These are phyloP conservation scores for Trichoderma parareesei DNA, from an alignment of 495 filamentous ascomycete genomes.

Conservation along the genomic window DNA sequence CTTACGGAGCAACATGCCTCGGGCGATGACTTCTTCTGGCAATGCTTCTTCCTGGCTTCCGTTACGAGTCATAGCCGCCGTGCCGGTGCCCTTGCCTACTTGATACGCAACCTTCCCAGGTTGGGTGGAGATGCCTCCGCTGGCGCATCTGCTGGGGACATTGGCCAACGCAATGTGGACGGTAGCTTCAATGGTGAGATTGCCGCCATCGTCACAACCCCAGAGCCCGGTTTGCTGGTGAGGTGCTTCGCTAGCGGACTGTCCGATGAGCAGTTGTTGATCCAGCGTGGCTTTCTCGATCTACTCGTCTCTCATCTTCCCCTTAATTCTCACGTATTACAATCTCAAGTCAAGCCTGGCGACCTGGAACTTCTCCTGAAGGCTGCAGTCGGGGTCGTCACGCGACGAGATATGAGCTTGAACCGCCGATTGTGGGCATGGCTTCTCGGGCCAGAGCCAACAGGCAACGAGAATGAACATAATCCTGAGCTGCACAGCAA, in stretches of 20 bases:
- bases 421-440: constrained; percentile 95
- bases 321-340: constrained; percentile 75
- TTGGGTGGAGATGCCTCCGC: constrained; percentile 36
- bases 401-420: constrained; percentile 87
- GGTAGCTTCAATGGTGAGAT: constrained; percentile 37
- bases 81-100: constrained; percentile 77
- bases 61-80: constrained; percentile 81
- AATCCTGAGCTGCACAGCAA: constrained; percentile 41
- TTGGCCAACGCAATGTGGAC: constrained; percentile 19
- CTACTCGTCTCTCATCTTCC: constrained; percentile 86
- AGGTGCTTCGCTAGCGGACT: constrained; percentile 86
- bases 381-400: constrained; percentile 77
- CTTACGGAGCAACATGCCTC: constrained; percentile 45
- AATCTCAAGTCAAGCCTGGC: constrained; percentile 55
- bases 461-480: constrained; percentile 37
- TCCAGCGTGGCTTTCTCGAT: constrained; percentile 91
- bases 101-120: constrained; percentile 70
- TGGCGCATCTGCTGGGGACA: not conserved
- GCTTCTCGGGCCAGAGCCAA: constrained; percentile 78
- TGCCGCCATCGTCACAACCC: constrained; percentile 71
- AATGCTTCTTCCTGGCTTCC: constrained; percentile 88
- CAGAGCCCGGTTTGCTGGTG: constrained; percentile 84
- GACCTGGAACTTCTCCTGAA: constrained; percentile 76
- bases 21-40: constrained; percentile 91
- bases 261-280: constrained; percentile 80